These are phyloP conservation scores for Podaxis carcinomalis DNA, from an alignment of 768 basidiomycete genomes.

Conservation along the genomic window DNA sequence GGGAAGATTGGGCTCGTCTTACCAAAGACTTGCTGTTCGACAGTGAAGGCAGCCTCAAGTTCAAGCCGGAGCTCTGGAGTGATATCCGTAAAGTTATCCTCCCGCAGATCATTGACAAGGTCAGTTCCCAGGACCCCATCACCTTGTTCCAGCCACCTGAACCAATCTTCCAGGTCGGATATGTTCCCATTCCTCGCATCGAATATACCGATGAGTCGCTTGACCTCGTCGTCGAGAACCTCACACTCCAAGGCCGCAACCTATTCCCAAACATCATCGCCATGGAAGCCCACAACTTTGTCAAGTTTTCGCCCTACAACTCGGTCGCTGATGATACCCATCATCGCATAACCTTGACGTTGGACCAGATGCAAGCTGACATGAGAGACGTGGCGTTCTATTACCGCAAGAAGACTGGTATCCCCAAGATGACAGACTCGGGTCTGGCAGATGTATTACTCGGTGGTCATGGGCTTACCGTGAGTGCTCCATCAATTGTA, in stretches of 20 bases:
- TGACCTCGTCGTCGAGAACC: constrained; percentile 91
- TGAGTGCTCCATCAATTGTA: constrained; percentile 23
- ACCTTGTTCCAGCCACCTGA: background rate
- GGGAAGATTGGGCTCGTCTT: constrained; percentile 76
- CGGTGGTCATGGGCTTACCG: constrained; percentile 78
- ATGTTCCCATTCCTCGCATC: constrained; percentile 87
- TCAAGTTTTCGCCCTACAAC: constrained; percentile 82
- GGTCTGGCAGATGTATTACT: constrained; percentile 84
- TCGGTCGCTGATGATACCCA: constrained; percentile 50
- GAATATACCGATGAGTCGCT: constrained; percentile 87
- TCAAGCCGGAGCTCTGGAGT: constrained; percentile 86
- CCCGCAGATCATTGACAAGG: constrained; percentile 72
- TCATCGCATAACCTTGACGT: constrained; percentile 71
- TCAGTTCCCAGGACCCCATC: constrained; percentile 25
- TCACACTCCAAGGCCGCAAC: constrained; percentile 84
- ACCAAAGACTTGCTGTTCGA: constrained; percentile 84
- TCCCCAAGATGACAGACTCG: constrained; percentile 75
- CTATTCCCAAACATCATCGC: constrained; percentile 79
- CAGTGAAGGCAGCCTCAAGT: constrained; percentile 76
- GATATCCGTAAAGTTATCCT: constrained; percentile 83
- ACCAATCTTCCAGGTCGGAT: constrained; percentile 50
- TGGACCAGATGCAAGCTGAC: constrained; percentile 88
- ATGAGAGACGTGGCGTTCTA: constrained; percentile 93
- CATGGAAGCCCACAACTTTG: constrained; percentile 73
- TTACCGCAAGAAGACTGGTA: constrained; percentile 81